Base-by-base conservation (phyloP, 495 filamentous ascomycete species). In the Immersiella caudata region DNA sequence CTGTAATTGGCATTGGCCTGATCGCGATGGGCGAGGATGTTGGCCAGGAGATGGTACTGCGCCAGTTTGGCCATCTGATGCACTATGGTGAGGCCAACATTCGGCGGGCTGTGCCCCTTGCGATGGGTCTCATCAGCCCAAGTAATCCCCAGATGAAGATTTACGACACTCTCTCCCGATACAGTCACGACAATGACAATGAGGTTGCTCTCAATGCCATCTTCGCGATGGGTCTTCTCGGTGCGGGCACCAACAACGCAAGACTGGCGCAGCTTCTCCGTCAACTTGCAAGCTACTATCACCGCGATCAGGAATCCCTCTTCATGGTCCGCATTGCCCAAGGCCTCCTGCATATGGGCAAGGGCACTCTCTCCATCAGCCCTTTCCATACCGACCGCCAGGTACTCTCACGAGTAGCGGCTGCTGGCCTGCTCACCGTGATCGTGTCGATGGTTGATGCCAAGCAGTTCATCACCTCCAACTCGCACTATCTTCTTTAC, bases 101-200 rank as follows among this genome's bases (percentile, higher is more conserved):
- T 72, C 91, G 95, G 27, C 93, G 92, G 71, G 94, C 93, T 27
- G 96, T 99, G 22, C 95, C 95, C 22, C 84, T 99, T n/a, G 95
- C 95, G 21, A 96, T 99, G 93, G 95, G 92, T 72, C 84, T 99
- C 60, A 87, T 99, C 73, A 95, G 91, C 80, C 93, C 95, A 26
- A 96, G 93, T 82, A 99, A 98, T 81, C 95, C 95, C 8, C 96
- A 98, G 76, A 99, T 99, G 94, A 99, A 98, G 83, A 91, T 99
- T 36, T 99, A 99, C 80, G 95, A 99, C 75, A 98, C 95, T 0
- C 80, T 99, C 22, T 98, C 96, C n/a, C 85, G 95, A 68, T 99
- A 99, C 81, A 94, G 90, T 69, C 95, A 99, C 85, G 95, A 99
- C 81, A 99, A 96, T 71, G 95, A 99, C 83, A 96, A 95, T 75